These are phyloP conservation scores for Coemansia sp. DNA, from an alignment of 192 early-diverging fungal species.

Conservation along the genomic window DNA sequence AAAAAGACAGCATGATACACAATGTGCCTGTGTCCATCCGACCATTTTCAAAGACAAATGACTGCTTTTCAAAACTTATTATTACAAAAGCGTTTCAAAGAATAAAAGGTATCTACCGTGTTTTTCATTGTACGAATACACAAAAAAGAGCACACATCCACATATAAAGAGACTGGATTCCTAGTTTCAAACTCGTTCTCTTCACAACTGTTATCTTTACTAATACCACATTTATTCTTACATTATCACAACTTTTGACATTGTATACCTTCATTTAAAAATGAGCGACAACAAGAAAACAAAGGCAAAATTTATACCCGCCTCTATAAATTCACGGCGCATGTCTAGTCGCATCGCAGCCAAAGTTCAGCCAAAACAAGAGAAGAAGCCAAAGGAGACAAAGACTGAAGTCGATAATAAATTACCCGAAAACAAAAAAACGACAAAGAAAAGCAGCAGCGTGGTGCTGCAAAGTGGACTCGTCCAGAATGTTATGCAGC, in stretches of 20 bases:
- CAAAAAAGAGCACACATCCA: too few relatives aligned
- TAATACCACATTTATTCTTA: too few relatives aligned
- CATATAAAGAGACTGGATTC: too few relatives aligned
- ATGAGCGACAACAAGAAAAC: not conserved
- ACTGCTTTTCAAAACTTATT: too few relatives aligned
- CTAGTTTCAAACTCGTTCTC: too few relatives aligned
- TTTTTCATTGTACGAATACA: too few relatives aligned
- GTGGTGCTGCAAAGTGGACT: not conserved
- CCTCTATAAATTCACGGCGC: conserved; percentile 14
- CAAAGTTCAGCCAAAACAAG: conserved; percentile 8
- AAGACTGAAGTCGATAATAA: not conserved
- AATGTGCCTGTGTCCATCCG: not conserved
- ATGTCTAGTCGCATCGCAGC: conserved; percentile 23
- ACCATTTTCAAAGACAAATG: too few relatives aligned
- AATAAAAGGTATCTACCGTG: too few relatives aligned
- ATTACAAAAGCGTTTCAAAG: too few relatives aligned
- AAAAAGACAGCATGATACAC: not conserved
- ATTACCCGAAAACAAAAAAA: not conserved
- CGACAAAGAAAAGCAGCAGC: not conserved
- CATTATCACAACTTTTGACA: too few relatives aligned
- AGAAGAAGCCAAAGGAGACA: not conserved
- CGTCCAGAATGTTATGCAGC: conserved; percentile 11
- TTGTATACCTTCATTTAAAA: not conserved
- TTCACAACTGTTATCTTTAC: too few relatives aligned
- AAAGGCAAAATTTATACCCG: conserved; percentile 1